phyloP scores from a whole-genome alignment of 139 green algal genomes.

The Dunaliella primolecta region DNA sequence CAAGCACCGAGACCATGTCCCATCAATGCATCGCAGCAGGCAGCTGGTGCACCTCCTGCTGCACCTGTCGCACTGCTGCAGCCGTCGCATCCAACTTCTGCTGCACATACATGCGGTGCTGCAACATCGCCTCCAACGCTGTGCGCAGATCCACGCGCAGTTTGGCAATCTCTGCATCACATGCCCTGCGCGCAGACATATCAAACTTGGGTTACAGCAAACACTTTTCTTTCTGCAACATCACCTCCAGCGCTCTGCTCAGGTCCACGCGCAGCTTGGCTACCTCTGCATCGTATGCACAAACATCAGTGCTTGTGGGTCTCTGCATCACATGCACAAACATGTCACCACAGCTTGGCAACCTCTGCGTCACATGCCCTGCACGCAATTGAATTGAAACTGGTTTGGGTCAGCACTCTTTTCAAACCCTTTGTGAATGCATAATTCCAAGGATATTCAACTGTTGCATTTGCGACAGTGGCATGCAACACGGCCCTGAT shows the following conservation, averaged over 20 bases:
- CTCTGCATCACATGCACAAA: no score
- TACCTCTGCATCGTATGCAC: conserved; percentile 54
- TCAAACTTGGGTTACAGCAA: no score
- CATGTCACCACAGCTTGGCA: not conserved
- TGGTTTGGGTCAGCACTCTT: no score
- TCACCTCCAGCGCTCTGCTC: conserved; percentile 44
- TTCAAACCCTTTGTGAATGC: no score
- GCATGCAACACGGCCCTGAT: no score
- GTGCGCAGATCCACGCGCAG: conserved; percentile 52
- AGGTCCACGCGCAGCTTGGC: conserved; percentile 51
- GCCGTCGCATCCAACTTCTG: conserved; percentile 8
- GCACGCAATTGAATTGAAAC: no score
- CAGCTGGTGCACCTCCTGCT: not conserved
- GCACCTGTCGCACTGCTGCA: conserved; percentile 2
- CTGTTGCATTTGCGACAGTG: no score
- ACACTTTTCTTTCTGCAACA: conserved; percentile 49
- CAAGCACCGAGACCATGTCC: no score
- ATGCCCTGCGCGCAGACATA: conserved; percentile 24
- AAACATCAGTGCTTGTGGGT: no score
- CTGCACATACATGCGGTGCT: conserved; percentile 43
- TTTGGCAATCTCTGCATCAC: conserved; percentile 51
- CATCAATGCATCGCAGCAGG: not conserved
- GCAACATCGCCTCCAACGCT: conserved; percentile 53
- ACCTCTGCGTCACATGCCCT: conserved; percentile 1
- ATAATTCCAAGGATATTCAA: no score